Evolutionary conservation across 108 stramenopile species (phyloP).

Genomic region (Schizochytrium sp.): DNA sequence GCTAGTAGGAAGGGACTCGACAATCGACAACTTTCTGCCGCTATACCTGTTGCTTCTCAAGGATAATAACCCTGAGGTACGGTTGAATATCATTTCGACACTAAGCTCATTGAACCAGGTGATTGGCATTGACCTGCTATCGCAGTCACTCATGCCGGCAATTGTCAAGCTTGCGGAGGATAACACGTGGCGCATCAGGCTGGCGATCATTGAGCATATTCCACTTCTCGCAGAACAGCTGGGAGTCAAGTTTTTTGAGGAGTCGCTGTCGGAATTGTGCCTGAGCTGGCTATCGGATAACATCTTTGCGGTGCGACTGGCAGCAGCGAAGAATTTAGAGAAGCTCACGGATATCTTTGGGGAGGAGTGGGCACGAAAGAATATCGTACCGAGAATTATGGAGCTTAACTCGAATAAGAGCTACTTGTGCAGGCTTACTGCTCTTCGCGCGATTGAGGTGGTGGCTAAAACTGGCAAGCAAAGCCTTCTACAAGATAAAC

Average conservation of each 20-base stretch:
- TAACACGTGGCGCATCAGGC: conserved; percentile 94
- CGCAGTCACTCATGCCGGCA: conserved; percentile 93
- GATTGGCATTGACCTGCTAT: conserved; percentile 90
- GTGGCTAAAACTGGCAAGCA: conserved; percentile 85
- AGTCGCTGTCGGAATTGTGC: conserved; percentile 85
- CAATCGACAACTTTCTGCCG: conserved; percentile 90
- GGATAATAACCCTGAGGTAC: conserved; percentile 76
- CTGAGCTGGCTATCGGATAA: conserved; percentile 93
- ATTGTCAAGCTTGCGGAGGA: conserved; percentile 95
- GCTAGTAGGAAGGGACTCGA: conserved; percentile 85
- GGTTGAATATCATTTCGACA: conserved; percentile 94
- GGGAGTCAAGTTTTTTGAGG: conserved; percentile 88
- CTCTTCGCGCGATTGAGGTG: conserved; percentile 85
- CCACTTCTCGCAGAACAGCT: conserved; percentile 93
- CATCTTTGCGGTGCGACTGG: conserved; percentile 89
- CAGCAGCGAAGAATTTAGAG: conserved; percentile 86
- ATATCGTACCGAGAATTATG: conserved; percentile 86
- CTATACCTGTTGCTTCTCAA: conserved; percentile 91
- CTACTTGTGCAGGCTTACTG: conserved; percentile 89
- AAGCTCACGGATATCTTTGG: conserved; percentile 89
- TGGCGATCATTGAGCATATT: conserved; percentile 93
- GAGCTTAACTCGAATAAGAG: conserved; percentile 81
- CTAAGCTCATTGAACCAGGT: conserved; percentile 91
- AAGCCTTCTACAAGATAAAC: conserved; percentile 75
- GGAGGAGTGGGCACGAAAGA: conserved; percentile 87